phyloP scores from a whole-genome alignment of 1,139 yeast species.

The Candida sp. region DNA sequence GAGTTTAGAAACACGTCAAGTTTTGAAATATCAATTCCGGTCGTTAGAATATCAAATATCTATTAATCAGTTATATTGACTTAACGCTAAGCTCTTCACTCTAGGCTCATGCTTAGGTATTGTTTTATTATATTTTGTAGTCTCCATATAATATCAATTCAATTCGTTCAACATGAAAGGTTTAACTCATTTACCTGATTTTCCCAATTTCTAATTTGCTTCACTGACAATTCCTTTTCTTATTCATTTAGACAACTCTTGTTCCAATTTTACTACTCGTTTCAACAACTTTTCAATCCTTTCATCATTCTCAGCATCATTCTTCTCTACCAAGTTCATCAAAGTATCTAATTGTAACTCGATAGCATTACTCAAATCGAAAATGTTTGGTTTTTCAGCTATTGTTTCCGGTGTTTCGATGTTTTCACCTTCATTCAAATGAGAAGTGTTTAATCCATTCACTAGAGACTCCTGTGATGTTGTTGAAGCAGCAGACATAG shows the following conservation, averaged over 20 bases:
- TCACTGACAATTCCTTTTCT: too few relatives aligned
- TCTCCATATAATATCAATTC: too few relatives aligned
- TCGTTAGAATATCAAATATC: too few relatives aligned
- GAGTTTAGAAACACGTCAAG: too few relatives aligned
- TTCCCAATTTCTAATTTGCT: too few relatives aligned
- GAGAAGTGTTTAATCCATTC: constrained; percentile 16
- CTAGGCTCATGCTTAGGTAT: too few relatives aligned
- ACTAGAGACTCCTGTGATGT: constrained; percentile 1
- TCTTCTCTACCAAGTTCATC: constrained; percentile 20
- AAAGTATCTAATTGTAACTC: constrained; percentile 38
- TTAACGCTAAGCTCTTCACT: too few relatives aligned
- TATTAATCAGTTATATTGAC: too few relatives aligned
- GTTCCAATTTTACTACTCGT: constrained; percentile 18
- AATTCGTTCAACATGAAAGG: too few relatives aligned
- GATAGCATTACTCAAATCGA: constrained; percentile 50
- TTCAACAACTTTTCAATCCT: constrained; percentile 23
- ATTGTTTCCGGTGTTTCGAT: constrained; percentile 4
- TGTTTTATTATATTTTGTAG: too few relatives aligned
- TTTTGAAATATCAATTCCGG: too few relatives aligned
- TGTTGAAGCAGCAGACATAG: not conserved
- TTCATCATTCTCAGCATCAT: constrained; percentile 26
- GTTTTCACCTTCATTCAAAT: constrained; percentile 12
- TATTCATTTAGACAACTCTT: constrained; percentile 4
- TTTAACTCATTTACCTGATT: too few relatives aligned
- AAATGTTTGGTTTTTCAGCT: constrained; percentile 33